Percentiles rank a stretch among this genome's conserved stretches.
These are phyloP conservation scores for Ogataea philodendri DNA, from an alignment of 805 yeast genomes.

Conservation along the genomic window DNA sequence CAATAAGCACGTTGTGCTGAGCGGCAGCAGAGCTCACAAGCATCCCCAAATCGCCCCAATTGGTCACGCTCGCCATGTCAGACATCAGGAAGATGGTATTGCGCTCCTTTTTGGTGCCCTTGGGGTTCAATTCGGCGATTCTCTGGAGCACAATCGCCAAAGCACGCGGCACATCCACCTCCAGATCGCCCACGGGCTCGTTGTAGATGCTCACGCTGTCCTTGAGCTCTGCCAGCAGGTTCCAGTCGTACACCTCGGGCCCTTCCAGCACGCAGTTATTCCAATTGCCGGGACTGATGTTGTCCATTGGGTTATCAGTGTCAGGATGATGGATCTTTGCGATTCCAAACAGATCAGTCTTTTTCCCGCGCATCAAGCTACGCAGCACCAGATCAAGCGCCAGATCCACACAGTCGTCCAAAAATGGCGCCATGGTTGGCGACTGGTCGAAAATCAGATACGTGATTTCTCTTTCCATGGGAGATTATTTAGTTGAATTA, in stretches of 20 bases:
- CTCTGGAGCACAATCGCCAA: conserved; percentile 27
- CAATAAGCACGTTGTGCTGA: conserved; percentile 17
- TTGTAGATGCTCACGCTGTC: conserved; percentile 18
- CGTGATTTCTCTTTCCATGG: conserved; percentile 24
- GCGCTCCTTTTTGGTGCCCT: conserved; percentile 13
- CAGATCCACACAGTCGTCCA: conserved; percentile 40
- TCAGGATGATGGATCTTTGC: conserved; percentile 26
- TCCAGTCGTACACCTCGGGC: conserved; percentile 22
- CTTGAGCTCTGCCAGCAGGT: conserved; percentile 14
- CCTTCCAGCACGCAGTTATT: conserved; percentile 20
- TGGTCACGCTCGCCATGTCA: conserved; percentile 16
- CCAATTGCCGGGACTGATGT: conserved; percentile 24
- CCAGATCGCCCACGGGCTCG: conserved; percentile 18
- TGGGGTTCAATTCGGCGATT: conserved; percentile 16
- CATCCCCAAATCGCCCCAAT: conserved; percentile 21
- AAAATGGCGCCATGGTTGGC: conserved; percentile 41
- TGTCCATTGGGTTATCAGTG: conserved; percentile 28
- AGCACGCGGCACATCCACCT: conserved; percentile 31
- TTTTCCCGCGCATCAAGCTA: conserved; percentile 29
- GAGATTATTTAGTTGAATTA: not conserved
- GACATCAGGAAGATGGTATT: conserved; percentile 22
- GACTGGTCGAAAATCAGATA: conserved; percentile 50
- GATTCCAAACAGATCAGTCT: conserved; percentile 27
- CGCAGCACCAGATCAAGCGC: conserved; percentile 39
- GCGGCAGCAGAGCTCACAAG: conserved; percentile 16